Evolutionary conservation across 176 grass and related monocot species (phyloP).

Genomic region (Ananas comosus): DNA sequence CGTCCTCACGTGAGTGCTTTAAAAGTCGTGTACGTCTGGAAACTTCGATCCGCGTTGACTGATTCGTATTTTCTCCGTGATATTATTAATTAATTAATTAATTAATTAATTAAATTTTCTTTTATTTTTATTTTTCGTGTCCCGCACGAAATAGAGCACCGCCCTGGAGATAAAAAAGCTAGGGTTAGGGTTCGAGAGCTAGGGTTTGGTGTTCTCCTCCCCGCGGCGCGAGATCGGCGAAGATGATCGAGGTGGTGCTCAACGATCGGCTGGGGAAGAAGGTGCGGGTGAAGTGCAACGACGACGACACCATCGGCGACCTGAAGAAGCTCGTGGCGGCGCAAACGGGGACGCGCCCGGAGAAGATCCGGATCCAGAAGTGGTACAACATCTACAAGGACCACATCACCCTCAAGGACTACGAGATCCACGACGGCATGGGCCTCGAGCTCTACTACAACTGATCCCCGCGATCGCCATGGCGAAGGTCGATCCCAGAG

Average conservation of each 20-base stretch:
- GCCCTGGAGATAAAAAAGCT: too few species aligned
- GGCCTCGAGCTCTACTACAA: constrained; percentile 99
- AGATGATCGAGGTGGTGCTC: constrained; percentile 98
- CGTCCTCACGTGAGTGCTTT: too few species aligned
- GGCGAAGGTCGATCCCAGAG: constrained; percentile 9
- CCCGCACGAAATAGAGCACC: too few species aligned
- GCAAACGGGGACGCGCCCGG: constrained; percentile 82
- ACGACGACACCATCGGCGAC: constrained; percentile 98
- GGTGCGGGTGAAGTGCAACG: constrained; percentile 99
- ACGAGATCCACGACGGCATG: constrained; percentile 99
- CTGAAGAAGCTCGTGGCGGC: constrained; percentile 99
- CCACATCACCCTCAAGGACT: constrained; percentile 97
- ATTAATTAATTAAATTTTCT: too few species aligned
- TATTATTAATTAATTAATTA: too few species aligned
- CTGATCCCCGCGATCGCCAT: constrained; percentile 1
- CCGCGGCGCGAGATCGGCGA: background rate
- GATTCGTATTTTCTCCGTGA: too few species aligned
- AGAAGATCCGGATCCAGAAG: constrained; percentile 99
- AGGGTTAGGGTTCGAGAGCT: too few species aligned
- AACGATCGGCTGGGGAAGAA: constrained; percentile 98
- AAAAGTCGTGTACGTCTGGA: too few species aligned
- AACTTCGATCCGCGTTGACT: too few species aligned
- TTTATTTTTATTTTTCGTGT: too few species aligned
- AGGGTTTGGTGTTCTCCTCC: too few species aligned
- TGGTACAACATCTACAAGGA: constrained; percentile 99